phyloP scores from a whole-genome alignment of 148 eudicot genomes.

The Nyssa sinensis region DNA sequence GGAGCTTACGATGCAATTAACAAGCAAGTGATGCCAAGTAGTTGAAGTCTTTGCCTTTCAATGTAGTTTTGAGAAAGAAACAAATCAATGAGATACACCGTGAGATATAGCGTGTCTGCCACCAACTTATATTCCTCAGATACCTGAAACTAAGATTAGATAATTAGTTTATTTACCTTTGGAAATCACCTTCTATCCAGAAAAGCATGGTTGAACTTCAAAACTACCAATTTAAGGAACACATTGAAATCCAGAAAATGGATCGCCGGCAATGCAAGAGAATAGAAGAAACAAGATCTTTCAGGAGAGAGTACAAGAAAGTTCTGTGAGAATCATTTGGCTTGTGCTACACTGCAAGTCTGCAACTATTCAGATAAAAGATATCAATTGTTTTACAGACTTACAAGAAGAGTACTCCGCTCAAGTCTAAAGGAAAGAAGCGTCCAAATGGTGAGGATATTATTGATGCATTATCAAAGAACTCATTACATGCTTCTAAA shows the following conservation, averaged over 20 bases:
- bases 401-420: too few species aligned
- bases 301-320: neutral
- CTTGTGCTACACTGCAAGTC: too few species aligned
- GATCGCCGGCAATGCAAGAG: neutral
- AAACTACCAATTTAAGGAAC: neutral
- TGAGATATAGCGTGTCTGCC: slow-evolving; percentile 80
- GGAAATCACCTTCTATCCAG: neutral
- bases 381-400: too few species aligned
- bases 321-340: neutral
- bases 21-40: slow-evolving; percentile 90
- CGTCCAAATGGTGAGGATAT: too few species aligned
- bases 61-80: slow-evolving; percentile 70
- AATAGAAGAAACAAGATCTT: too few species aligned
- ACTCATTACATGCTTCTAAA: too few species aligned
- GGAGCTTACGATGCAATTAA: slow-evolving; percentile 84
- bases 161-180: neutral
- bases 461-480: too few species aligned
- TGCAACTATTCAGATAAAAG: too few species aligned
- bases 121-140: slow-evolving; percentile 83
- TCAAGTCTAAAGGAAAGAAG: too few species aligned
- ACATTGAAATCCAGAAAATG: neutral
- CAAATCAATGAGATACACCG: slow-evolving; percentile 71
- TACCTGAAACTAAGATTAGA: slow-evolving; percentile 43
- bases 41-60: slow-evolving; percentile 76
- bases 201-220: neutral